These are phyloP conservation scores for Fusarium duplospermum DNA, from an alignment of 2,329 filamentous ascomycete species.

Conservation along the genomic window DNA sequence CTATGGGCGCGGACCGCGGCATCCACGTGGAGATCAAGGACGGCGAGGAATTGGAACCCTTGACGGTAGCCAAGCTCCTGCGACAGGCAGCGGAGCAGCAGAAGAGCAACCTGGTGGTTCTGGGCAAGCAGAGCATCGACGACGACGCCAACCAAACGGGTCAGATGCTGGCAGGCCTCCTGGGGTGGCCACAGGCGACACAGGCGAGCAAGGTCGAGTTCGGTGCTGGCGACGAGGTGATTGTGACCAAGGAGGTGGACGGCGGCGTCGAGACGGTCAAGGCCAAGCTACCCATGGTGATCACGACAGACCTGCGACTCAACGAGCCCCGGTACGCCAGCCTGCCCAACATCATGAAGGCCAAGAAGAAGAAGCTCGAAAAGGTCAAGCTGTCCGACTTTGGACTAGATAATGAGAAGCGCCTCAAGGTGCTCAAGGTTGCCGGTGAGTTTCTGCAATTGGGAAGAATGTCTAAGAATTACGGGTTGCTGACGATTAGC, in stretches of 20 bases:
- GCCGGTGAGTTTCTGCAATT: slow-evolving; percentile 66
- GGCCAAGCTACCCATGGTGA: slow-evolving; percentile 88
- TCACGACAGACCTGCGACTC: slow-evolving; percentile 93
- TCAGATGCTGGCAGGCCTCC: slow-evolving; percentile 93
- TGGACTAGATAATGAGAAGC: slow-evolving; percentile 77
- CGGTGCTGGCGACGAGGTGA: slow-evolving; percentile 74
- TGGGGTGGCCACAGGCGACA: slow-evolving; percentile 95
- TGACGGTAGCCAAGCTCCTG: slow-evolving; percentile 92
- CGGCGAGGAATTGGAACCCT: slow-evolving; percentile 82
- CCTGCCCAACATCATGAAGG: slow-evolving; percentile 99
- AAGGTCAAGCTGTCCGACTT: slow-evolving; percentile 90
- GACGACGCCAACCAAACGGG: slow-evolving; percentile 96
- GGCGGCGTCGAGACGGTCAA: slow-evolving; percentile 91
- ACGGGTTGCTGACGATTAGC: slow-evolving; percentile 34
- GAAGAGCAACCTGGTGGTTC: slow-evolving; percentile 88
- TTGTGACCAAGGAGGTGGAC: slow-evolving; percentile 92
- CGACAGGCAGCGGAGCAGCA: slow-evolving; percentile 83
- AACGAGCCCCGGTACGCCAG: slow-evolving; percentile 97
- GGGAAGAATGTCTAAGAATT: background rate
- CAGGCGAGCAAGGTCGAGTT: slow-evolving; percentile 89
- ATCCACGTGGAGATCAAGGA: slow-evolving; percentile 88
- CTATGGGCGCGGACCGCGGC: slow-evolving; percentile 94
- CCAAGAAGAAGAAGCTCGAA: slow-evolving; percentile 98
- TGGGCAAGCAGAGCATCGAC: slow-evolving; percentile 99
- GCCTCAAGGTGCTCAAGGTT: slow-evolving; percentile 92